Percentiles rank a stretch among this genome's conserved stretches.
Evolutionary conservation across 352 stramenopile genomes (phyloP).

Genomic region (Pythium rhizo-oryzae): DNA sequence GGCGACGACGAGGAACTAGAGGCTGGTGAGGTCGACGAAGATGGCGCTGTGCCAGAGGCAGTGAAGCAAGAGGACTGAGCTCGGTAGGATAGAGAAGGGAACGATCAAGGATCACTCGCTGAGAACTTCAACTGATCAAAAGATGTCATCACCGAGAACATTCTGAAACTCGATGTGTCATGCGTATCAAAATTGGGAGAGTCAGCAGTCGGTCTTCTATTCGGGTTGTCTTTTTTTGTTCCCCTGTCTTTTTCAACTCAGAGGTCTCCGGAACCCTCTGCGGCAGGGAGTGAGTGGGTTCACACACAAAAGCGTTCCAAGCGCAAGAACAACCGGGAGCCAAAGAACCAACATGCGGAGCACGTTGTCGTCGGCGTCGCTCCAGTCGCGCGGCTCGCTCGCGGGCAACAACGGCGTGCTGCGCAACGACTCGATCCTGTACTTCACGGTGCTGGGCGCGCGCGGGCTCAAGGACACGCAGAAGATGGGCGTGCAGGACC

Average conservation of each 20-base stretch:
- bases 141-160: neutral
- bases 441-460: constrained; percentile 64
- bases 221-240: neutral
- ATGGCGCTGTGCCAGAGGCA: constrained; percentile 12
- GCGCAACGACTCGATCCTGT: constrained; percentile 74
- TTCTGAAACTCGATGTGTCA: neutral
- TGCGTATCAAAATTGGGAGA: neutral
- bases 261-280: neutral
- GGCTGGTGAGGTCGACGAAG: constrained; percentile 33
- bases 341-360: constrained; percentile 7
- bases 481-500: constrained; percentile 73
- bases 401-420: constrained; percentile 32
- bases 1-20: constrained; percentile 24
- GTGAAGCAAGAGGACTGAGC: constrained; percentile 1
- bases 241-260: neutral
- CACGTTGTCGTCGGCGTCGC: constrained; percentile 15
- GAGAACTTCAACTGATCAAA: no score
- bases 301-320: neutral
- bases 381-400: constrained; percentile 22
- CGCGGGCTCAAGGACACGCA: constrained; percentile 73
- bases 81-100: neutral
- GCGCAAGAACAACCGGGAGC: neutral
- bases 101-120: neutral
- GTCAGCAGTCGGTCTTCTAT: neutral
- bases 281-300: constrained; percentile 4